phyloP scores from a whole-genome alignment of 345 rosid genomes.

The Combretum micranthum region DNA sequence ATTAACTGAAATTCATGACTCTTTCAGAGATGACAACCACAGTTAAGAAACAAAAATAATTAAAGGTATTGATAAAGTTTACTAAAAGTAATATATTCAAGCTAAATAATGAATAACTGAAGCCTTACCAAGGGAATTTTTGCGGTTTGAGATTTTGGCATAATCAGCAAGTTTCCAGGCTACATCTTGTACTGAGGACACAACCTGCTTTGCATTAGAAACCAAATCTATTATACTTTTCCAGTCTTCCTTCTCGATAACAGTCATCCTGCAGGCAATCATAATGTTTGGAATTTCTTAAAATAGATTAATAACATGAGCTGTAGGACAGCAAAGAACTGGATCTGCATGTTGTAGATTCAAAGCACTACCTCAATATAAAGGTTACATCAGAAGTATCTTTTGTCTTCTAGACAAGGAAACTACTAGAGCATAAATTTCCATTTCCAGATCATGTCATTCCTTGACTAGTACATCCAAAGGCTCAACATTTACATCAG shows the following conservation, averaged over 20 bases:
- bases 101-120: not conserved
- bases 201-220: slow-evolving; percentile 78
- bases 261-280: slow-evolving; percentile 57
- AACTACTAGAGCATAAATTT: no score
- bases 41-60: no score
- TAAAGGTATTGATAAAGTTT: no score
- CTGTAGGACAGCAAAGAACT: not conserved
- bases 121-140: slow-evolving; percentile 39
- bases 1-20: no score
- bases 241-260: slow-evolving; percentile 82
- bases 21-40: no score
- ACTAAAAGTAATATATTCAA: not conserved
- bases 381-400: no score
- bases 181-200: slow-evolving; percentile 78
- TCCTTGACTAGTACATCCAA: no score
- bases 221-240: slow-evolving; percentile 60
- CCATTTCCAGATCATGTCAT: no score
- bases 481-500: no score
- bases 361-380: no score
- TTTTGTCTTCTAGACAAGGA: no score
- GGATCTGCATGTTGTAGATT: not conserved
- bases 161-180: slow-evolving; percentile 76
- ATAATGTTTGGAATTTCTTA: not conserved
- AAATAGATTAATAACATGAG: not conserved
- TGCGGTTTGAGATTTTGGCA: slow-evolving; percentile 54